Percentiles rank a stretch among this genome's conserved stretches.
Evolutionary conservation across 257 asterid species (phyloP).

Genomic region (Euphrasia confusa): DNA sequence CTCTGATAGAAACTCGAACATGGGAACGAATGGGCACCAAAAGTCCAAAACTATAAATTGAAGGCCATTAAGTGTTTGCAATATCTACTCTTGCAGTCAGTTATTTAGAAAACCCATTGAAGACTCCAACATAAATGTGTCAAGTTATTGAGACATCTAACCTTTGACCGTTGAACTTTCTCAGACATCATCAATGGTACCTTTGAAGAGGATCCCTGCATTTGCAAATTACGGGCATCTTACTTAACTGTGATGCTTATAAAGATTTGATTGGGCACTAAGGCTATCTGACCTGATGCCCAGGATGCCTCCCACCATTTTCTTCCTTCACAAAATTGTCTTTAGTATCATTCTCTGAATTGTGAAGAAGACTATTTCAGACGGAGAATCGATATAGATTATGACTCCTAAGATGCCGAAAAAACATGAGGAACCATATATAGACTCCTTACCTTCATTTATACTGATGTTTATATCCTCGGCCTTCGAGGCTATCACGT

Average conservation of each 20-base stretch:
- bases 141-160: constrained; percentile 29
- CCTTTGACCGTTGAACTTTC: constrained; percentile 84
- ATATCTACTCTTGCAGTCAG: background rate
- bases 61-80: constrained; percentile 3
- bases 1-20: background rate
- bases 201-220: constrained; percentile 69
- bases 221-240: constrained; percentile 22
- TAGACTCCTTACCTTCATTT: constrained; percentile 38
- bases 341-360: constrained; percentile 43
- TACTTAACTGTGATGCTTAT: constrained; percentile 13
- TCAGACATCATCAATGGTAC: constrained; percentile 75
- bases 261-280: constrained; percentile 22
- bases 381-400: constrained; percentile 13
- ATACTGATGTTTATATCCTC: constrained; percentile 22
- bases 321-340: constrained; percentile 45
- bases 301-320: constrained; percentile 35
- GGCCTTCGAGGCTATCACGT: constrained; percentile 26
- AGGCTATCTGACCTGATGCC: constrained; percentile 50
- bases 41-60: background rate
- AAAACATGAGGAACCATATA: constrained; percentile 19
- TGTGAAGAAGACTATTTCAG: constrained; percentile 24
- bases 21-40: background rate
- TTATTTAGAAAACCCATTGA: constrained; percentile 11
- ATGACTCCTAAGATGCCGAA: constrained; percentile 14
- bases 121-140: constrained; percentile 8